Conservation (phyloP, 129 eudicot genomes). For the Silybum marianum region DNA sequence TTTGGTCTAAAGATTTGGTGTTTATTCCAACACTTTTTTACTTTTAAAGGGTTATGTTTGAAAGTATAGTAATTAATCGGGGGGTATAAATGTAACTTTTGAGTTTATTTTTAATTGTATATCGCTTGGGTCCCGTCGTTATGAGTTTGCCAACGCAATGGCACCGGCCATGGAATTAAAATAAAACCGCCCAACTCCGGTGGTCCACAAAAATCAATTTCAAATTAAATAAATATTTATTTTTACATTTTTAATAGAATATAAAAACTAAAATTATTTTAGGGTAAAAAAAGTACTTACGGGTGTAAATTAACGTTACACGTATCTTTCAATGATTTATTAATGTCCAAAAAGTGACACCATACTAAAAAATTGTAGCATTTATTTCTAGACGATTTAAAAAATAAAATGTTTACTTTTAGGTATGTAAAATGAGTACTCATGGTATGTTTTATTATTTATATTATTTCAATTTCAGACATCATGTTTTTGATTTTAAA, state of each 20-base stretch:
- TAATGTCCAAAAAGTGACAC: neutral
- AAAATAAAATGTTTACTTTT: neutral
- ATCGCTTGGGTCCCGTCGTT: conserved; percentile 20
- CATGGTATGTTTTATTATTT: too few relatives aligned
- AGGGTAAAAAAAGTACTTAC: neutral
- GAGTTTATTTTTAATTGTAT: neutral
- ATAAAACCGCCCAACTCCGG: conserved; percentile 27
- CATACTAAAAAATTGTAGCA: neutral
- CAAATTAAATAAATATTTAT: neutral
- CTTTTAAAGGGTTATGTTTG: neutral
- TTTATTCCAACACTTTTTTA: neutral
- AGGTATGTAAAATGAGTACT: neutral
- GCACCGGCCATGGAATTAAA: conserved; percentile 34
- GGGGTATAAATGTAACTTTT: neutral
- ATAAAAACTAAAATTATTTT: neutral
- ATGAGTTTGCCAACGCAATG: conserved; percentile 28
- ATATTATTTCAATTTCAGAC: too few relatives aligned
- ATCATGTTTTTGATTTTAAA: too few relatives aligned
- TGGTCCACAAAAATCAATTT: conserved; percentile 16
- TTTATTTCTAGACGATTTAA: neutral
- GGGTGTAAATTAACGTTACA: neutral
- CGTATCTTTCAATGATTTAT: neutral
- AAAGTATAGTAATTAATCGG: neutral
- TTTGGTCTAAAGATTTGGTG: neutral
- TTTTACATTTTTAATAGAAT: neutral